Evolutionary conservation across 163 green algal species (phyloP).

Genomic region (Chlorella variabilis): DNA sequence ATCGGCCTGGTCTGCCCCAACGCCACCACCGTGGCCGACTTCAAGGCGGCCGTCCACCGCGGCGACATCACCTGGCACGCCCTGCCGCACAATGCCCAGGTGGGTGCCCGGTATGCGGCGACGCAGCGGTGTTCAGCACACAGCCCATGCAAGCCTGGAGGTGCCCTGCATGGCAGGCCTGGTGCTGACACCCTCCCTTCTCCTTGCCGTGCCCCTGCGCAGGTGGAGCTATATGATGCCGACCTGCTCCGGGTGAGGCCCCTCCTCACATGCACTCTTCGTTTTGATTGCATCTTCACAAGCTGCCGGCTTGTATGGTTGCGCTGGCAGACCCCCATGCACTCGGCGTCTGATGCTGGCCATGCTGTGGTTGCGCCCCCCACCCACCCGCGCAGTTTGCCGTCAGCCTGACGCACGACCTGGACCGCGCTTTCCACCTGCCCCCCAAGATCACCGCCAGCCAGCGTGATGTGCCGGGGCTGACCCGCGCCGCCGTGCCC

Average conservation of each 20-base stretch:
- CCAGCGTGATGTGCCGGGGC: slow-evolving; percentile 74
- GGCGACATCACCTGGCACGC: slow-evolving; percentile 63
- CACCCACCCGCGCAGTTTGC: slow-evolving; percentile 33
- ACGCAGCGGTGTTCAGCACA: no score
- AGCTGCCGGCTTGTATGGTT: no score
- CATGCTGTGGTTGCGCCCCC: no score
- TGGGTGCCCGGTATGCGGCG: no score
- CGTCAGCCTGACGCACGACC: slow-evolving; percentile 50
- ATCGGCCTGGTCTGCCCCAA: slow-evolving; percentile 68
- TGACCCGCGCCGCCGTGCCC: slow-evolving; percentile 64
- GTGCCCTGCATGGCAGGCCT: no score
- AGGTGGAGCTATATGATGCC: slow-evolving; percentile 64
- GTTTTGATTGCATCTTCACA: no score
- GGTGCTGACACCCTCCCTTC: no score
- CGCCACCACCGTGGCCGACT: background rate
- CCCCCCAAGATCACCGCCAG: slow-evolving; percentile 54
- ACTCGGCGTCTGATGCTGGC: no score
- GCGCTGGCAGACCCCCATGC: no score
- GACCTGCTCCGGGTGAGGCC: slow-evolving; percentile 48
- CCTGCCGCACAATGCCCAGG: slow-evolving; percentile 69
- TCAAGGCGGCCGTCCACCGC: slow-evolving; percentile 45
- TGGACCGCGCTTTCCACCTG: slow-evolving; percentile 56
- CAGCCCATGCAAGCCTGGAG: no score
- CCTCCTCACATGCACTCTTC: no score
- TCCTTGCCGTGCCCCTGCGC: no score